Base-by-base conservation (phyloP, 164 flowering plant genomes). In the Houttuynia cordata region DNA sequence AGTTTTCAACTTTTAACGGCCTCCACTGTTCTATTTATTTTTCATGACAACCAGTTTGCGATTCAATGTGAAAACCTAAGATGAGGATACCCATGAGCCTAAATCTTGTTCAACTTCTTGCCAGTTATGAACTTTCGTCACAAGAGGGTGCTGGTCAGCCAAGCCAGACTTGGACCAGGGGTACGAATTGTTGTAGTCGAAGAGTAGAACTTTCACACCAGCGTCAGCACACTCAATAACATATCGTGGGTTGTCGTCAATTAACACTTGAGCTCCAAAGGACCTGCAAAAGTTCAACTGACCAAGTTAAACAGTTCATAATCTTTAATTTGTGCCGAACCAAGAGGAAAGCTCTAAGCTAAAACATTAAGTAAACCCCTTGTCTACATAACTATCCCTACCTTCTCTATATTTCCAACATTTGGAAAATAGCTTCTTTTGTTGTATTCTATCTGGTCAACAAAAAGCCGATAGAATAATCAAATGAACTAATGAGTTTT, bases 241-340 rank as follows among this genome's bases (percentile, higher is more conserved):
- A 66, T 86, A 88, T 71, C 78, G 78, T 51, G 96, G 96, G 67
- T 88, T 88, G 63, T 88, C 96, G 56, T 88, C 96, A 51, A 88
- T 83, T 65, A 88, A 65, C 53, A 84, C 81, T 53, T 76, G 80
- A 24, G 96, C 96, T 67, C 88, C 91, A 53, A 88, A 67, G 12
- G 88, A 80, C 80, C 96, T 88, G 80, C 59, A 53, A 67, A 45
- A 42, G 17, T 42, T 8, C 17, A 10, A 40, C 6, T 6, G 42
- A 40, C 6, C 12, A 42, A 42, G 49, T 42, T 42, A 10, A 10
- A 8, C 12, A 42, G 49, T 10, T 14, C 10, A 8, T 14, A 14
- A 42, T 12, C 49, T n/a, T 42, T 14, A 14, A 10, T 10, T 42
- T 42, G 9, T 42, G 14, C 37, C 6, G 37, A 30, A 6, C 37